Evolutionary conservation across 371 early-diverging fungal genomes (phyloP).

Genomic region (Gilbertella persicaria): DNA sequence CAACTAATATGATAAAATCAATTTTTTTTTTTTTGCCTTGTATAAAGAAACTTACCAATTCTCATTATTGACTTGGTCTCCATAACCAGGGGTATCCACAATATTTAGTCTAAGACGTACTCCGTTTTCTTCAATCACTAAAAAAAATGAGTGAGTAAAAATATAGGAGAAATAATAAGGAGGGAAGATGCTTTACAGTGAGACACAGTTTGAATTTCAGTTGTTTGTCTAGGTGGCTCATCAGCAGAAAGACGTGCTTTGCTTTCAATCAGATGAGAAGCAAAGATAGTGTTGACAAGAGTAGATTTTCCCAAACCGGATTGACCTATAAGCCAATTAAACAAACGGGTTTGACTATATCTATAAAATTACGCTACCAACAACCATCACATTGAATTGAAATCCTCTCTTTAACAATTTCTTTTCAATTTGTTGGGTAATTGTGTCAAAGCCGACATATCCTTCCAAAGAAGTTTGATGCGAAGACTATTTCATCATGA

Average conservation of each 20-base stretch:
- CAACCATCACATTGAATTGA: conserved; percentile 93
- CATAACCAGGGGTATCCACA: conserved; percentile 82
- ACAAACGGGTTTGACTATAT: background rate
- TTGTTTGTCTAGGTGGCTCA: conserved; percentile 81
- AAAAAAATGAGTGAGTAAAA: conserved; percentile 10
- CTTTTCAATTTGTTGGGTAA: conserved; percentile 91
- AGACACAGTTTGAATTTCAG: conserved; percentile 82
- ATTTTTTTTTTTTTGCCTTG: background rate
- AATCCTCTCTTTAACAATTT: conserved; percentile 93
- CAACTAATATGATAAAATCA: conserved; percentile 51
- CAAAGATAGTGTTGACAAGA: conserved; percentile 94
- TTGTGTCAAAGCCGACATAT: conserved; percentile 96
- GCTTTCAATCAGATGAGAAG: conserved; percentile 83
- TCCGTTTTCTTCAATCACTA: conserved; percentile 83
- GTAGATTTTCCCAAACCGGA: conserved; percentile 99
- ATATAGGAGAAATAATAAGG: conserved; percentile 2
- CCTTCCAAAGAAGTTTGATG: conserved; percentile 59
- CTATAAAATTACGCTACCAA: conserved; percentile 56
- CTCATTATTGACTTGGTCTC: conserved; percentile 88
- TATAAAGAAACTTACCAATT: conserved; percentile 69
- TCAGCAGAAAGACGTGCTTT: conserved; percentile 76
- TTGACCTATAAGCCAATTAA: conserved; percentile 73
- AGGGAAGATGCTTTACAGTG: too few relatives aligned
- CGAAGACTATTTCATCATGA: too few relatives aligned
- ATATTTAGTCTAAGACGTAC: conserved; percentile 84